Base-by-base conservation (phyloP, 352 stramenopile genomes). In the Aphanomyces stellatus region DNA sequence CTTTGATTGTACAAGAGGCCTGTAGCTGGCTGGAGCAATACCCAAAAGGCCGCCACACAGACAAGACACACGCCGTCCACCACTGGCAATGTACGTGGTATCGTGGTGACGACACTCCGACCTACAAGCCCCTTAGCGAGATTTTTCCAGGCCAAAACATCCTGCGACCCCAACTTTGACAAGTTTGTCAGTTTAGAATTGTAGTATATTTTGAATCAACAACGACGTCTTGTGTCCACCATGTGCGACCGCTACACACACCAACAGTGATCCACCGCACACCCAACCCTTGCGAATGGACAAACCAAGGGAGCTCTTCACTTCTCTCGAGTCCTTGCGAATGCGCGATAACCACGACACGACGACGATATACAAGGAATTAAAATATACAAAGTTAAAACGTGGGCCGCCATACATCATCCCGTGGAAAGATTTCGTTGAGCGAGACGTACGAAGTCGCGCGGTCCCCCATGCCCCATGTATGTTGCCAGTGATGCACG, bases 71-170 rank as follows among this genome's bases (percentile, higher is more conserved):
- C 37, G 76, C 76, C 24, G 75, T 69, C 1, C 79, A 83, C 53
- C 79, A 83, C 55, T 85, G 75, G 77, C 77, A 85, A 63, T 88
- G 77, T 62, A 84, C 77, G 35, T 85, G 77, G 79, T 84, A 77
- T 31, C 46, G 60, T 46, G 76, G 77, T 24, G 76, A 79, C 40
- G 35, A 71, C 33, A n/a, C n/a, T n/a, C n/a, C n/a, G n/a, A 62
- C 65, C 30, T 82, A 78, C 51, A 40, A 62, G 30, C 41, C 70
- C 30, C 64, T 85, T 0, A 19, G 61, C 5, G 41, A 65, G 30
- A 68, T 84, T 27, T 79, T 86, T 17, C 37, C n/a, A 31, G n/a
- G 48, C 13, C 48, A 46, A 46, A 19, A n/a, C 37, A 19, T 46
- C 37, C n/a, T n/a, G 13, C 37, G 37, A 19, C 37, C 37, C 11